Conservation (phyloP, 257 asterid species). For the Plantago ovata region DNA sequence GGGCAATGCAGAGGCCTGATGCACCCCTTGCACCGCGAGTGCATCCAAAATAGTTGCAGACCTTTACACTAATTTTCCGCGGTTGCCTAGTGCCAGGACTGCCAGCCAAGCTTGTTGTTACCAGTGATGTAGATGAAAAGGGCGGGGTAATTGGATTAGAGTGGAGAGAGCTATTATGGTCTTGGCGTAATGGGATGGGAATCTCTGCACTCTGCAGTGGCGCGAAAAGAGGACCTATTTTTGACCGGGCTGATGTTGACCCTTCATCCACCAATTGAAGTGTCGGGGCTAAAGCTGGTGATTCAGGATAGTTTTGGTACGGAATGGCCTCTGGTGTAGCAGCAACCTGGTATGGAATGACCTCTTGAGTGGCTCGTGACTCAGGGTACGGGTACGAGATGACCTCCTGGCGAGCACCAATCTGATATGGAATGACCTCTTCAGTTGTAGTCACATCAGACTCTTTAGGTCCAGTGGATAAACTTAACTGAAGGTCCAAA, state of each 20-base stretch:
- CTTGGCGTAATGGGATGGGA: slow-evolving; percentile 13
- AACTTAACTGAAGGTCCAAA: slow-evolving; percentile 55
- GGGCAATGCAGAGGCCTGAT: too few relatives aligned
- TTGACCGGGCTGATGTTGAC: slow-evolving; percentile 62
- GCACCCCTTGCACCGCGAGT: too few relatives aligned
- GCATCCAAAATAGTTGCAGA: too few relatives aligned
- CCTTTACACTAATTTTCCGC: slow-evolving; percentile 39
- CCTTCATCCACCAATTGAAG: slow-evolving; percentile 51
- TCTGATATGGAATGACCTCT: too few relatives aligned
- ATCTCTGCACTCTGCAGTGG: slow-evolving; percentile 25
- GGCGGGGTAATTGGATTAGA: slow-evolving; percentile 12
- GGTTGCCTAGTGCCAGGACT: slow-evolving; percentile 20
- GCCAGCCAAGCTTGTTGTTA: slow-evolving; percentile 13
- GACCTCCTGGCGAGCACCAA: too few relatives aligned
- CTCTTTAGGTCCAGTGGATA: slow-evolving; percentile 46
- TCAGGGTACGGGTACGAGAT: too few relatives aligned
- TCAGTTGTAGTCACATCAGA: slow-evolving; percentile 45
- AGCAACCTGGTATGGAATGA: too few relatives aligned
- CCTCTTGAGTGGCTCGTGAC: too few relatives aligned
- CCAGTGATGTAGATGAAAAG: slow-evolving; percentile 11
- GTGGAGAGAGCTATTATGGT: slow-evolving; percentile 2
- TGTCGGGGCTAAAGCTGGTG: slow-evolving; percentile 20
- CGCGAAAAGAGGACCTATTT: slow-evolving; percentile 37
- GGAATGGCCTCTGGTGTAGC: slow-evolving; percentile 30
- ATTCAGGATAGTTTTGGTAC: slow-evolving; percentile 20